Conservation (phyloP, 1,139 yeast genomes). For the Debaryomyces coudertii region DNA sequence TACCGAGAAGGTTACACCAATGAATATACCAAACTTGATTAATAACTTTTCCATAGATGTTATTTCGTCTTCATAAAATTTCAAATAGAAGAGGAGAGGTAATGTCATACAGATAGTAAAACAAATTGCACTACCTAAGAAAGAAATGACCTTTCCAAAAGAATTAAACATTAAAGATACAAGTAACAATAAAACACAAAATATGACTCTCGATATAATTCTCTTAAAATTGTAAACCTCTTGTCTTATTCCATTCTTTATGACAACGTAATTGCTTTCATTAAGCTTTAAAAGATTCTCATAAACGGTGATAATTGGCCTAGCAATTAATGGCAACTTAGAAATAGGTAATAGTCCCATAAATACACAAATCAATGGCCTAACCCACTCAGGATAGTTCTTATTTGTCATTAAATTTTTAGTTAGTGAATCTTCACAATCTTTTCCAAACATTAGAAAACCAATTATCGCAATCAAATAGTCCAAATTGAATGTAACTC, state of each 20-base stretch:
- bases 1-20: conserved; percentile 51
- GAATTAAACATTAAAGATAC: conserved; percentile 68
- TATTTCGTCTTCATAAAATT: conserved; percentile 54
- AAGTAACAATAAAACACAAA: conserved; percentile 34
- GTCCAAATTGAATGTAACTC: conserved; percentile 37
- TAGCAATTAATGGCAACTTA: conserved; percentile 43
- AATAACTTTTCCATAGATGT: conserved; percentile 36
- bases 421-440: conserved; percentile 42
- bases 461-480: conserved; percentile 40
- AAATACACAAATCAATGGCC: conserved; percentile 33
- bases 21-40: conserved; percentile 48
- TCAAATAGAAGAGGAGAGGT: conserved; percentile 72
- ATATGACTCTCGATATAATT: conserved; percentile 29
- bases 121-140: conserved; percentile 81
- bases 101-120: conserved; percentile 77
- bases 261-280: conserved; percentile 7
- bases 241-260: conserved; percentile 14
- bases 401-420: conserved; percentile 41
- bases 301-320: conserved; percentile 46
- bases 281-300: conserved; percentile 29
- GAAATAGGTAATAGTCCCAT: conserved; percentile 47
- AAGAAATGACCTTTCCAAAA: conserved; percentile 82
- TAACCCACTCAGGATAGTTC: conserved; percentile 36
- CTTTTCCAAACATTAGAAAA: conserved; percentile 44
- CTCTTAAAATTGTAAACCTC: conserved; percentile 25